These are phyloP conservation scores for Fusarium longipes DNA, from an alignment of 2,329 filamentous ascomycete species.

Conservation along the genomic window DNA sequence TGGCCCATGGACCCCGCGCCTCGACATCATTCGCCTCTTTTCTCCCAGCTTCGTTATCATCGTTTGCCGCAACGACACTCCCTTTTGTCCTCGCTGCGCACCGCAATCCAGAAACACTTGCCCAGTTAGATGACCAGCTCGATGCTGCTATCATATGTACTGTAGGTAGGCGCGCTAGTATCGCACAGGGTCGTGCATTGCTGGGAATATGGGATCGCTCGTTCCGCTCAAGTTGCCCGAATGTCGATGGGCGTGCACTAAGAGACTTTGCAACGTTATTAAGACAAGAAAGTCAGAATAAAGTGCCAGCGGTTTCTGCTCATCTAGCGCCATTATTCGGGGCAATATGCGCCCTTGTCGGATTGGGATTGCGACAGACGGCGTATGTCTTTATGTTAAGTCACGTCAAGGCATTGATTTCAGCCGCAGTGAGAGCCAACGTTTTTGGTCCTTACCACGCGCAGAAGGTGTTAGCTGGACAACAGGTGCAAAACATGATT, in stretches of 20 bases:
- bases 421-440: slow-evolving; percentile 80
- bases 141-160: slow-evolving; percentile 82
- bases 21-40: slow-evolving; percentile 69
- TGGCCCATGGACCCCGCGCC: slow-evolving; percentile 69
- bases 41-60: slow-evolving; percentile 75
- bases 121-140: slow-evolving; percentile 76
- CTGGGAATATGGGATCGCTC: slow-evolving; percentile 81
- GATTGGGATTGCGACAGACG: slow-evolving; percentile 69
- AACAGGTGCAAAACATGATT: slow-evolving; percentile 68
- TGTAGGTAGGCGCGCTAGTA: slow-evolving; percentile 80
- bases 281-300: slow-evolving; percentile 44
- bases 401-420: slow-evolving; percentile 80
- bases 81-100: slow-evolving; percentile 80
- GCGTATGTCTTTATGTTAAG: slow-evolving; percentile 81
- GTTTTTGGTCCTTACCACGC: slow-evolving; percentile 85
- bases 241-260: slow-evolving; percentile 47
- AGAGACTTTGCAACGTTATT: slow-evolving; percentile 54
- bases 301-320: slow-evolving; percentile 62
- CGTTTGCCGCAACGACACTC: slow-evolving; percentile 77
- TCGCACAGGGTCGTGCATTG: slow-evolving; percentile 80
- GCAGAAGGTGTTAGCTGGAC: slow-evolving; percentile 75
- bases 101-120: slow-evolving; percentile 62
- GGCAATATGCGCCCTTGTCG: slow-evolving; percentile 70
- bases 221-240: slow-evolving; percentile 59
- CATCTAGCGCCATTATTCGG: slow-evolving; percentile 80